Conservation (phyloP, 352 stramenopile genomes). For the Peronospora tabacina region DNA sequence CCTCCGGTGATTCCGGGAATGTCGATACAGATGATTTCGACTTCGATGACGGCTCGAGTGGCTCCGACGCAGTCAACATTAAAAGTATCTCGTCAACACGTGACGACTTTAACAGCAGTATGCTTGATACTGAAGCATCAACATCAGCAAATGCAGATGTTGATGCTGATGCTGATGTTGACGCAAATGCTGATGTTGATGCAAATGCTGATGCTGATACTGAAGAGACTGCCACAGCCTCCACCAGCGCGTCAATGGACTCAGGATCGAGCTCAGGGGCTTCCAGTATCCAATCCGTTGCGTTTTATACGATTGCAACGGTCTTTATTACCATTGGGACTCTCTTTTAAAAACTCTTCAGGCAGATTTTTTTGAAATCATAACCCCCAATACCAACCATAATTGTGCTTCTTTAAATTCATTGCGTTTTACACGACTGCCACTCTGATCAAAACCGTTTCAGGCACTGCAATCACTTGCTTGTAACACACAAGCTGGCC, state of each 20-base stretch:
- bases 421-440: no score
- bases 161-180: no score
- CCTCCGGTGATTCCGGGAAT: constrained; percentile 1
- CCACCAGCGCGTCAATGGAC: neutral
- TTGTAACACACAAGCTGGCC: no score
- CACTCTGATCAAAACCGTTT: no score
- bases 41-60: constrained; percentile 1
- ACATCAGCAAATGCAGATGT: no score
- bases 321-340: constrained; percentile 9
- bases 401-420: neutral
- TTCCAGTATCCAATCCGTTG: constrained; percentile 3
- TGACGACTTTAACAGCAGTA: constrained; percentile 11
- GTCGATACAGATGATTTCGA: constrained; percentile 9
- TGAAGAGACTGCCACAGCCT: constrained; percentile 4
- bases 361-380: constrained; percentile 4
- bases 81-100: neutral
- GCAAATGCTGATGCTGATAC: no score
- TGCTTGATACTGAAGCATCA: neutral
- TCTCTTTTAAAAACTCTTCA: constrained; percentile 14
- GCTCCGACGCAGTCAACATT: constrained; percentile 14
- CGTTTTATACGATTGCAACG: constrained; percentile 14
- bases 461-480: no score
- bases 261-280: constrained; percentile 15
- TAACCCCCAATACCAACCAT: neutral
- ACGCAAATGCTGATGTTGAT: no score